Evolutionary conservation across 2,329 filamentous ascomycete species (phyloP).

Genomic region (Fusarium napiforme): DNA sequence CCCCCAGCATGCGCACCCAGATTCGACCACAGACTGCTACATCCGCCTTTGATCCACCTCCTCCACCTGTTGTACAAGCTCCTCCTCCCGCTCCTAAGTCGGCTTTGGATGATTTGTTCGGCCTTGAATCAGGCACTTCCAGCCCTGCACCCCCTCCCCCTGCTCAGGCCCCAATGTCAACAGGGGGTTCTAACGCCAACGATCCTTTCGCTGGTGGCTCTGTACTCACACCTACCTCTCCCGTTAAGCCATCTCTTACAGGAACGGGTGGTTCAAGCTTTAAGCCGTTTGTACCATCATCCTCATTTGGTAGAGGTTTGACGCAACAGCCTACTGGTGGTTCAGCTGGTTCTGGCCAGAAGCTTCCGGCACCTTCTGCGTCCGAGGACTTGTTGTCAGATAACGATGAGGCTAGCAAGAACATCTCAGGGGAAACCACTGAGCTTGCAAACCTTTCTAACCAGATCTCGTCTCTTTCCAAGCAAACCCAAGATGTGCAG

Average conservation of each 20-base stretch:
- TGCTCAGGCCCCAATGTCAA: slow-evolving; percentile 71
- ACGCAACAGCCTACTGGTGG: slow-evolving; percentile 81
- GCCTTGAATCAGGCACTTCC: slow-evolving; percentile 75
- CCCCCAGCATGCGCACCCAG: slow-evolving; percentile 82
- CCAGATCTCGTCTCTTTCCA: slow-evolving; percentile 89
- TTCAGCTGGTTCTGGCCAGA: slow-evolving; percentile 48
- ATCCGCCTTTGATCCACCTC: slow-evolving; percentile 64
- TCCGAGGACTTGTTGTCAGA: slow-evolving; percentile 92
- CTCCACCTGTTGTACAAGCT: slow-evolving; percentile 51
- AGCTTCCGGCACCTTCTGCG: slow-evolving; percentile 57
- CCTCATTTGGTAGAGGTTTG: slow-evolving; percentile 87
- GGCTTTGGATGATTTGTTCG: slow-evolving; percentile 93
- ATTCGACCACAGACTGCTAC: slow-evolving; percentile 61
- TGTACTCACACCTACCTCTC: slow-evolving; percentile 63
- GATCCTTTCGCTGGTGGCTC: slow-evolving; percentile 71
- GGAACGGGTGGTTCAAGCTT: slow-evolving; percentile 65
- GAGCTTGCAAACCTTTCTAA: slow-evolving; percentile 97
- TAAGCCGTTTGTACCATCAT: slow-evolving; percentile 92
- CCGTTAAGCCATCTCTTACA: slow-evolving; percentile 60
- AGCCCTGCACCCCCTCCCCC: slow-evolving; percentile 64
- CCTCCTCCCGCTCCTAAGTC: slow-evolving; percentile 71
- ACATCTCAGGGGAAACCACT: slow-evolving; percentile 86
- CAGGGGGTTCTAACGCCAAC: slow-evolving; percentile 75
- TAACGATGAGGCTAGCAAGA: slow-evolving; percentile 88
- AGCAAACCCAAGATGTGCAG: slow-evolving; percentile 94